These are phyloP conservation scores for Lablab purpureus DNA, from an alignment of 306 rosid species.

Conservation along the genomic window DNA sequence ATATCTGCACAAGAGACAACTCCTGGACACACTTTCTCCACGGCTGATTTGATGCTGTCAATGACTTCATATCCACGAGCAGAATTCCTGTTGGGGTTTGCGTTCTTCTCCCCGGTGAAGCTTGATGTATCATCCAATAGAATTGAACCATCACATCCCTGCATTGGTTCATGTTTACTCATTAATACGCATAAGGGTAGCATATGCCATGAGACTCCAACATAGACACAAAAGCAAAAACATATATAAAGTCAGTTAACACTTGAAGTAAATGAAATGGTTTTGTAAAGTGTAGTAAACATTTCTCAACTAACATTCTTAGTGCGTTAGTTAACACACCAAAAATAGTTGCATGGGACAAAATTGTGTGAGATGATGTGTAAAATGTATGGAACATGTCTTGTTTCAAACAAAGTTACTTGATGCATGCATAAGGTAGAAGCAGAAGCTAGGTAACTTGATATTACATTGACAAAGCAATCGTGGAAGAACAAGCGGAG, in stretches of 20 bases:
- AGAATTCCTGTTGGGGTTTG: conserved; percentile 75
- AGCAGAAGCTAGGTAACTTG: not conserved
- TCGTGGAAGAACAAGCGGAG: conserved; percentile 92
- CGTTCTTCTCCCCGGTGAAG: conserved; percentile 86
- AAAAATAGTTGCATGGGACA: not conserved
- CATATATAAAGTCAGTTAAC: not conserved
- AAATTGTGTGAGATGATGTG: not conserved
- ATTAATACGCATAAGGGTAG: not conserved
- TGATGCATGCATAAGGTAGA: not conserved
- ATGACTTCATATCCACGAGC: conserved; percentile 80
- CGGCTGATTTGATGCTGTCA: conserved; percentile 77
- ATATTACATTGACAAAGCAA: conserved; percentile 86
- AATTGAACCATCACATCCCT: conserved; percentile 95
- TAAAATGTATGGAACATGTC: not conserved
- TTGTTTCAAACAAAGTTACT: not conserved
- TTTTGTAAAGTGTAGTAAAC: not conserved
- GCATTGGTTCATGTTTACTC: not conserved
- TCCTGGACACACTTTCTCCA: conserved; percentile 78
- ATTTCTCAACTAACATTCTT: not conserved
- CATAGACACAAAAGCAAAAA: not conserved
- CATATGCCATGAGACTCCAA: not conserved
- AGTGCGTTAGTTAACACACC: not conserved
- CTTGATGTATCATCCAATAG: conserved; percentile 82
- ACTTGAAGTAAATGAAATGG: not conserved
- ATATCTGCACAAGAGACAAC: conserved; percentile 92